Base-by-base conservation (phyloP, 768 basidiomycete genomes). In the Tylopilus sp. region DNA sequence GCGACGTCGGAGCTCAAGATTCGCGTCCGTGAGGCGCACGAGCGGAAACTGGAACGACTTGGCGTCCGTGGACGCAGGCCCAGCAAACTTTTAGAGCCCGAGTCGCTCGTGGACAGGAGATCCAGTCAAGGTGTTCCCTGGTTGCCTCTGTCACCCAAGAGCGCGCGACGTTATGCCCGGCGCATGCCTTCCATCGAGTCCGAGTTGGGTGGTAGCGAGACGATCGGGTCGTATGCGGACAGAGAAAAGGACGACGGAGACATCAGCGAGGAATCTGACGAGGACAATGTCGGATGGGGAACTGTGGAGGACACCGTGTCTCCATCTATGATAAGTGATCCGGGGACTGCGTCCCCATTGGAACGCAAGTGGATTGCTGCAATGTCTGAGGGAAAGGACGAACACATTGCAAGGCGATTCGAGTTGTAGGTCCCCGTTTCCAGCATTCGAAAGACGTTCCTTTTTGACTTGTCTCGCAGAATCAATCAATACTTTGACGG, bases 401-500 rank as follows among this genome's bases (percentile, higher is more conserved):
- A 82, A 45, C 65, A 75, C 16, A 78, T 91, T 45, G 82, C 81
- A 5, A 80, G 78, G 61, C 81, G 86, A 38, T 98, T 97, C 66
- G 86, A 91, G 58, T 72, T 83, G 91, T 95, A 52, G 62, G 87
- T 65, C 6, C 28, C 69, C 21, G 3, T 41, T 6, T 36, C 22
- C 28, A 41, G 36, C 30, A 14, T 43, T 48, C 11, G 11, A 13
- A 29, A 6, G 25, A 37, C 24, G 7, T 19, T n/a, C 9, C 28
- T 28, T 25, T 12, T 41, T 58, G 14, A 54, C n/a, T n/a, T 22
- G 28, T 29, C 11, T 47, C 22, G 25, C 66, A 95, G 93, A 55
- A 89, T 96, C 47, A 88, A 91, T 54, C 89, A 91, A 61, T 97
- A 92, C 66, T 93, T 98, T 62, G 92, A 98, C 61, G 96, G 96